Evolutionary conservation across 2,329 filamentous ascomycete genomes (phyloP).

Genomic region (Ploettnerulaceae sp.): DNA sequence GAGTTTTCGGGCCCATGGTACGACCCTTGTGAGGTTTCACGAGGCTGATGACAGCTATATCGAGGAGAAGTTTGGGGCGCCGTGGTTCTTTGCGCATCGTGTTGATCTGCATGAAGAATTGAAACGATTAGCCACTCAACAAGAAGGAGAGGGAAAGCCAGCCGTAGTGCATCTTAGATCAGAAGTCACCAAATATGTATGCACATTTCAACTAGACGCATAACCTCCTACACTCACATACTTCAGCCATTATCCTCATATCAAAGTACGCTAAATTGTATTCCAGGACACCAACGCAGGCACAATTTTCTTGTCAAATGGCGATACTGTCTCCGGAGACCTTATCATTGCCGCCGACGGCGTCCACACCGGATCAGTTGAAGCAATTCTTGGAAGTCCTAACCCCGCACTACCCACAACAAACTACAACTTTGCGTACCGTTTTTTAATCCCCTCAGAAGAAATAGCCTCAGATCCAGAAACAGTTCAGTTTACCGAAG

Average conservation of each 20-base stretch:
- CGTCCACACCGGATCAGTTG: conserved; percentile 28
- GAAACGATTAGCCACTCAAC: conserved; percentile 42
- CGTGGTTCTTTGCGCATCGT: conserved; percentile 47
- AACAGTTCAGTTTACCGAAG: conserved; percentile 31
- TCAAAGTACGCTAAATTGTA: no score
- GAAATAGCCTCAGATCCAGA: conserved; percentile 32
- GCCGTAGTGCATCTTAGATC: conserved; percentile 39
- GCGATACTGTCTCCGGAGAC: conserved; percentile 32
- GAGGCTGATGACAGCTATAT: conserved; percentile 16
- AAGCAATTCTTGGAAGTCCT: conserved; percentile 10
- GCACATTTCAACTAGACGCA: background rate
- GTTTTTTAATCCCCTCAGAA: conserved; percentile 26
- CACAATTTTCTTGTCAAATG: conserved; percentile 41
- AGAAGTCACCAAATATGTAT: conserved; percentile 36
- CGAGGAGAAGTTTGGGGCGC: conserved; percentile 30
- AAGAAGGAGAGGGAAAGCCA: conserved; percentile 34
- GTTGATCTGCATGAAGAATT: conserved; percentile 49
- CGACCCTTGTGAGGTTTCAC: conserved; percentile 14
- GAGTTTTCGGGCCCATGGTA: conserved; percentile 29
- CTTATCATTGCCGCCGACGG: conserved; percentile 38
- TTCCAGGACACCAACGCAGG: conserved; percentile 38
- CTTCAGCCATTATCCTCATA: no score
- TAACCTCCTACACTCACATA: background rate
- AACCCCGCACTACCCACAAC: conserved; percentile 13
- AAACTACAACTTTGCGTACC: conserved; percentile 32